These are phyloP conservation scores for Gigaspora rosea DNA, from an alignment of 192 early-diverging fungal species.

Conservation along the genomic window DNA sequence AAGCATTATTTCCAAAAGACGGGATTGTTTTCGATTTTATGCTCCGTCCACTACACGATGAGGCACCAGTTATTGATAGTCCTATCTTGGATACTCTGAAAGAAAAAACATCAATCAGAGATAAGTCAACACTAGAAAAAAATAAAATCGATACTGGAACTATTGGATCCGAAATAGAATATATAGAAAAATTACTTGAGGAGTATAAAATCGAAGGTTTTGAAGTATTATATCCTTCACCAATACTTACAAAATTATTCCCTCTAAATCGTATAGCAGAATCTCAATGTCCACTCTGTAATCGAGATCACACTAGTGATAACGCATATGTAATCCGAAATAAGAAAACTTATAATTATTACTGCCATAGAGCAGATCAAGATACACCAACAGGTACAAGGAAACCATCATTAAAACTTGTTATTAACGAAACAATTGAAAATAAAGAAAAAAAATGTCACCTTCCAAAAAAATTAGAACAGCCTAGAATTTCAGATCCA, in stretches of 20 bases:
- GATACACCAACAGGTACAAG: not conserved
- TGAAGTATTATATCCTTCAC: constrained; percentile 11
- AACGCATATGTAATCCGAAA: constrained; percentile 11
- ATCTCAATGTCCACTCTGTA: not conserved
- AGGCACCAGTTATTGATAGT: too few species aligned
- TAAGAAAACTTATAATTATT: not conserved
- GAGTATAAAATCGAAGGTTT: not conserved
- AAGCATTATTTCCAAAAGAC: too few species aligned
- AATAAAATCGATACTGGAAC: not conserved
- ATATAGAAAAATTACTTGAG: constrained; percentile 6
- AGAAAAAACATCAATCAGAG: too few species aligned
- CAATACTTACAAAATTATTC: not conserved
- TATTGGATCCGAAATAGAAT: not conserved
- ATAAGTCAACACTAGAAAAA: too few species aligned
- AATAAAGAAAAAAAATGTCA: not conserved
- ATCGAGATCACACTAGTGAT: not conserved
- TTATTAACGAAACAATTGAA: not conserved
- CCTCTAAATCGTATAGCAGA: not conserved
- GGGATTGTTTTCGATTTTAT: too few species aligned
- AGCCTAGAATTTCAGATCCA: not conserved
- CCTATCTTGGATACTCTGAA: too few species aligned
- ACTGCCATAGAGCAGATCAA: not conserved
- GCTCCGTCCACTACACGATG: too few species aligned
- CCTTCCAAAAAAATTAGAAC: not conserved
- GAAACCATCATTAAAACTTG: not conserved